These are phyloP conservation scores for Claviceps maximensis DNA, from an alignment of 2,329 filamentous ascomycete genomes.

Conservation along the genomic window DNA sequence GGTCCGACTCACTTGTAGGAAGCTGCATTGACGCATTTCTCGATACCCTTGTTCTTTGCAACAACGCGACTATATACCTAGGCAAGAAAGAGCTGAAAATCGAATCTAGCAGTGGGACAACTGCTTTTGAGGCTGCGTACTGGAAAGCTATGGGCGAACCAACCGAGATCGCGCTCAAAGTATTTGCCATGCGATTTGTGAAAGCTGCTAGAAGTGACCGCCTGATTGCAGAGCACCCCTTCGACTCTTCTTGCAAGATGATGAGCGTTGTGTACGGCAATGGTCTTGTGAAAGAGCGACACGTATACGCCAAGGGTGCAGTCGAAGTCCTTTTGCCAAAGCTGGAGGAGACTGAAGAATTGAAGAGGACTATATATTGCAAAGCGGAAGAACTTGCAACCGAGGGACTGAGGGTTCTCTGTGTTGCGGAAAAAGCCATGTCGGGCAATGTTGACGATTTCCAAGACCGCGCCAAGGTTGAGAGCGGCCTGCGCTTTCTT, in stretches of 20 bases:
- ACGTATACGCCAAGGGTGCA: slow-evolving; percentile 45
- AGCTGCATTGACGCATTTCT: slow-evolving; percentile 33
- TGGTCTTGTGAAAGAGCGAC: slow-evolving; percentile 19
- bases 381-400: slow-evolving; percentile 43
- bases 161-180: slow-evolving; percentile 62
- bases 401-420: slow-evolving; percentile 55
- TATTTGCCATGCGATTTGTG: slow-evolving; percentile 57
- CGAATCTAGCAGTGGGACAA: slow-evolving; percentile 34
- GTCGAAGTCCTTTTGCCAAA: slow-evolving; percentile 43
- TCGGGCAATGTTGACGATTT: slow-evolving; percentile 21
- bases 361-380: slow-evolving; percentile 32
- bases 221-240: slow-evolving; percentile 53
- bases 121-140: slow-evolving; percentile 26
- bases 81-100: slow-evolving; percentile 32
- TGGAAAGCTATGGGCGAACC: slow-evolving; percentile 54
- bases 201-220: slow-evolving; percentile 31
- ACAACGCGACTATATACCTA: slow-evolving; percentile 39
- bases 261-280: slow-evolving; percentile 56
- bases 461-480: slow-evolving; percentile 38
- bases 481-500: slow-evolving; percentile 47
- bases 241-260: slow-evolving; percentile 60
- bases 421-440: slow-evolving; percentile 43
- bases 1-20: slow-evolving; percentile 28
- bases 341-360: slow-evolving; percentile 31
- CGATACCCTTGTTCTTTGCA: slow-evolving; percentile 47